These are phyloP conservation scores for Globisporangium solare DNA, from an alignment of 352 stramenopile species.

Conservation along the genomic window DNA sequence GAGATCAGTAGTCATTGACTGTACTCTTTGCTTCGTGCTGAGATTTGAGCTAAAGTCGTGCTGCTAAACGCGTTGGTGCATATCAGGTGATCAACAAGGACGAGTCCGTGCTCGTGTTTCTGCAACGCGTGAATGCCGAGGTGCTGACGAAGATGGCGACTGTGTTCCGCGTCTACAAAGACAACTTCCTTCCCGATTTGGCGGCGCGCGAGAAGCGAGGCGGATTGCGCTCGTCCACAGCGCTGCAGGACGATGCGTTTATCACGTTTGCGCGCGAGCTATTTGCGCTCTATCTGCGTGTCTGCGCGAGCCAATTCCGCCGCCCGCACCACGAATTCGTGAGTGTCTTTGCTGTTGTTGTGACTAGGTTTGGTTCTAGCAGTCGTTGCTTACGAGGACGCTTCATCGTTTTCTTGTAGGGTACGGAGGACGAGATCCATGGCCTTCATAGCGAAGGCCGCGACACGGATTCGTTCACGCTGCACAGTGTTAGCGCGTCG, in stretches of 20 bases:
- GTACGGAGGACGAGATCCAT: constrained; percentile 42
- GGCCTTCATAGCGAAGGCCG: constrained; percentile 18
- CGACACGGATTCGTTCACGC: constrained; percentile 18
- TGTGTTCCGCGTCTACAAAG: constrained; percentile 65
- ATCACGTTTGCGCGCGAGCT: constrained; percentile 65
- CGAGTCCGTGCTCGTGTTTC: constrained; percentile 51
- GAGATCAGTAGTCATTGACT: background rate
- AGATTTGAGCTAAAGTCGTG: no score
- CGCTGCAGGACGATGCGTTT: constrained; percentile 60
- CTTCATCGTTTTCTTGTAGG: constrained; percentile 23
- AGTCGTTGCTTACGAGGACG: background rate
- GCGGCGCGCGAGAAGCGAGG: constrained; percentile 29
- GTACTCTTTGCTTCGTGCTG: background rate
- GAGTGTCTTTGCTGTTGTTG: constrained; percentile 4
- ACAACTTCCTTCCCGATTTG: constrained; percentile 56
- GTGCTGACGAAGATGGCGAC: constrained; percentile 43
- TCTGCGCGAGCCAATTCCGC: constrained; percentile 50
- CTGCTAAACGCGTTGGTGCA: background rate
- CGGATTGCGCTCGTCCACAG: constrained; percentile 31
- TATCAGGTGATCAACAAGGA: constrained; percentile 21
- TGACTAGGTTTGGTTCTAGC: background rate
- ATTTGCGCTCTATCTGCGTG: constrained; percentile 50
- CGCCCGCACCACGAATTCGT: constrained; percentile 59
- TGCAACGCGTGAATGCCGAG: constrained; percentile 48
- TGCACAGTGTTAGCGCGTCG: constrained; percentile 14